These are phyloP conservation scores for Trichoderma sp. DNA, from an alignment of 2,329 filamentous ascomycete genomes.

Conservation along the genomic window DNA sequence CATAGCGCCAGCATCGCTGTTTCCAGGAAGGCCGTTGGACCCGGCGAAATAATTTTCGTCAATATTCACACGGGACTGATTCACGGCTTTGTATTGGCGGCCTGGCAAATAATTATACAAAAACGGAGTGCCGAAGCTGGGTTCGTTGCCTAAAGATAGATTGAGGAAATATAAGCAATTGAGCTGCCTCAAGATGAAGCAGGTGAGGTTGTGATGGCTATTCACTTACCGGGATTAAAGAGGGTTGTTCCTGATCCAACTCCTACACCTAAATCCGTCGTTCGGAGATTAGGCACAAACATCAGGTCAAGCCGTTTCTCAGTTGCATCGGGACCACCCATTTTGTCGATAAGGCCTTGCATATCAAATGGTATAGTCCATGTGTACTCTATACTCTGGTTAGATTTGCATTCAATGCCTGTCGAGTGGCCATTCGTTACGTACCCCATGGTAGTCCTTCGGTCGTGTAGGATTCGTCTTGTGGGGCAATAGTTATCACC, in stretches of 20 bases:
- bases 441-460: conserved; percentile 16
- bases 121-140: conserved; percentile 53
- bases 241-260: conserved; percentile 15
- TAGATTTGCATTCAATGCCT: conserved; percentile 44
- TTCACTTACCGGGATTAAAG: conserved; percentile 35
- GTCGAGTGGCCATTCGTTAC: conserved; percentile 29
- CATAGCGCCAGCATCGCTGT: conserved; percentile 58
- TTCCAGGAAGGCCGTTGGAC: conserved; percentile 50
- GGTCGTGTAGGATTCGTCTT: conserved; percentile 2
- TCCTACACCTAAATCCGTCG: conserved; percentile 38
- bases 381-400: conserved; percentile 46
- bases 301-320: conserved; percentile 45
- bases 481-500: conserved; percentile 3
- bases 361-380: conserved; percentile 60
- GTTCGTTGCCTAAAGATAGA: conserved; percentile 48
- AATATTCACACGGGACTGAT: conserved; percentile 47
- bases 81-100: conserved; percentile 50
- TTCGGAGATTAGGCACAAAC: conserved; percentile 39
- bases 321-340: conserved; percentile 50
- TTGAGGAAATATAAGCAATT: conserved; percentile 18
- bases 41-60: conserved; percentile 42
- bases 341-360: conserved; percentile 46
- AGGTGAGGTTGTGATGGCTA: conserved; percentile 26
- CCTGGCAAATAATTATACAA: conserved; percentile 53
- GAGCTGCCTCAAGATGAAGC: neutral